A percentile compares a stretch with the other conserved stretches of the same genome.
Evolutionary conservation across 2,329 filamentous ascomycete species (phyloP).

Genomic region (Fusarium robinianum): DNA sequence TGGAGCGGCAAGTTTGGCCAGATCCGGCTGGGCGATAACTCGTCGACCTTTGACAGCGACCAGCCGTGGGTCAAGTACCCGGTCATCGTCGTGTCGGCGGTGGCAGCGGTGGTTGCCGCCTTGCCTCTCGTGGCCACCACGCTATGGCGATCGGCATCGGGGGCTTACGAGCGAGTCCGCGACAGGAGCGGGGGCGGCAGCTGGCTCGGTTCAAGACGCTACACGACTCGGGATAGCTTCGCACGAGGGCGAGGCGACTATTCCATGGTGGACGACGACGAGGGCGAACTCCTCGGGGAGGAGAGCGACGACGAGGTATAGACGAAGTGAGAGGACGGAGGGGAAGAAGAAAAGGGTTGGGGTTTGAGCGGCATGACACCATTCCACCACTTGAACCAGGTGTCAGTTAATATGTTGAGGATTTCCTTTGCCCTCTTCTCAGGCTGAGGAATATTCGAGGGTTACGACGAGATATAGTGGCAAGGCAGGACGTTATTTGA

Average conservation of each 20-base stretch:
- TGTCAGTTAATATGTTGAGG: conserved; percentile 1
- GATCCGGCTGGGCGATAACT: conserved; percentile 80
- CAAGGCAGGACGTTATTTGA: too few species aligned
- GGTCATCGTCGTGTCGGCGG: conserved; percentile 70
- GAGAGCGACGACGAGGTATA: conserved; percentile 89
- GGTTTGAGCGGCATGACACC: conserved; percentile 4
- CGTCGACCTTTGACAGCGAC: conserved; percentile 64
- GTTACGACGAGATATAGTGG: too few species aligned
- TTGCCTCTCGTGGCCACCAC: conserved; percentile 73
- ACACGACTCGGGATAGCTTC: conserved; percentile 88
- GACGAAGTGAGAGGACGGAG: conserved; percentile 12
- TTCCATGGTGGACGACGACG: conserved; percentile 85
- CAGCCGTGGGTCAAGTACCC: conserved; percentile 81
- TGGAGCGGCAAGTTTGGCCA: conserved; percentile 92
- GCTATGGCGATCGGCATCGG: conserved; percentile 69
- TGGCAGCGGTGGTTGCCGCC: conserved; percentile 62
- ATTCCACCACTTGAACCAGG: too few species aligned
- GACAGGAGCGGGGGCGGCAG: conserved; percentile 53
- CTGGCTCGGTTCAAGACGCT: conserved; percentile 67
- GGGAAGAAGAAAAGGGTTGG: conserved; percentile 20
- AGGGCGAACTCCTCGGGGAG: conserved; percentile 91
- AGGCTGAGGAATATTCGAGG: too few species aligned
- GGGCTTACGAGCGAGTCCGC: conserved; percentile 55
- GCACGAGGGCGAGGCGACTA: conserved; percentile 87
- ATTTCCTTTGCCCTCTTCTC: background rate